These are phyloP conservation scores for Solanum clarkiae DNA, from an alignment of 257 asterid species.

Conservation along the genomic window DNA sequence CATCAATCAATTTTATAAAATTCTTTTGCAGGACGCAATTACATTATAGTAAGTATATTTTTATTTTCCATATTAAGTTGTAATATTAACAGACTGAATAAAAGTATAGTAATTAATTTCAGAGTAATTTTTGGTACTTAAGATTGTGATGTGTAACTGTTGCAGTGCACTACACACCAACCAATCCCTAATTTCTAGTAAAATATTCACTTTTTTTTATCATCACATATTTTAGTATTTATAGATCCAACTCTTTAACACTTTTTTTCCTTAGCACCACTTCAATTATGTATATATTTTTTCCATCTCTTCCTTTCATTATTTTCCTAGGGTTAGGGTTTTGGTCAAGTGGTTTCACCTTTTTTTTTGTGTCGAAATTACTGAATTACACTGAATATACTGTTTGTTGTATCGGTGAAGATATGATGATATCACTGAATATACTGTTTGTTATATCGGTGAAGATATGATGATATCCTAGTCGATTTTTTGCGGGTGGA, in stretches of 20 bases:
- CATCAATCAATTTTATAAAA: not conserved
- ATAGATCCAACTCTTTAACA: not conserved
- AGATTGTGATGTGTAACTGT: constrained; percentile 54
- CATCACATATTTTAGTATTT: not conserved
- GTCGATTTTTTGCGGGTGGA: constrained; percentile 43
- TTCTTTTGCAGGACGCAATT: constrained; percentile 2
- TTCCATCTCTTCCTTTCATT: not conserved
- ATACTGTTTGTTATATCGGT: not conserved
- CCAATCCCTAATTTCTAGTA: constrained; percentile 26
- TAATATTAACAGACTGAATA: not conserved
- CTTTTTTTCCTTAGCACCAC: not conserved
- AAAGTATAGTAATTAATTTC: not conserved
- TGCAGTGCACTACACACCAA: not conserved
- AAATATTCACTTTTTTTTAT: constrained; percentile 2
- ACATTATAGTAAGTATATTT: not conserved
- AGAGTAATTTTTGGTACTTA: constrained; percentile 7
- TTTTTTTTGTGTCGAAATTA: not conserved
- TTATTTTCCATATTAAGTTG: constrained; percentile 1
- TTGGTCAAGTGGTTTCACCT: too few relatives aligned
- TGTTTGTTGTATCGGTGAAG: not conserved
- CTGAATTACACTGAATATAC: not conserved
- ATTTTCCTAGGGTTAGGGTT: not conserved
- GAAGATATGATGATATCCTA: not conserved
- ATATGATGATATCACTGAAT: too few relatives aligned
- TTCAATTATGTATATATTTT: not conserved